A percentile compares a stretch with the other conserved stretches of the same genome.
Conservation (phyloP, 2,329 filamentous ascomycete genomes). For the Pestalotiopsis fici region DNA sequence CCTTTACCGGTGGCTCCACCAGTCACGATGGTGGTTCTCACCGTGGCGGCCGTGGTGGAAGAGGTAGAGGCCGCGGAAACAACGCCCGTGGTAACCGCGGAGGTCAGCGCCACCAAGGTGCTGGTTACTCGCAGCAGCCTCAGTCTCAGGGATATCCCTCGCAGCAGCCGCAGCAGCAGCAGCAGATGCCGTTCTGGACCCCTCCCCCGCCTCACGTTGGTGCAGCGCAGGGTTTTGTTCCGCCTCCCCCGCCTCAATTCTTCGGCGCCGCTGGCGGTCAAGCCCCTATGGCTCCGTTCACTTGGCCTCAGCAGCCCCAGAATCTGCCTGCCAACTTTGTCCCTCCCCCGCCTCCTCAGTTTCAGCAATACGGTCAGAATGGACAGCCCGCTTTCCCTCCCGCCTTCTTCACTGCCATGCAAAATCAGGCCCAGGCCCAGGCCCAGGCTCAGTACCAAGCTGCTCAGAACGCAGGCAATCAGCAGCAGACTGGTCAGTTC, state of each 20-base stretch:
- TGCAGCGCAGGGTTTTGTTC: constrained; percentile 28
- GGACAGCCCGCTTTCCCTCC: constrained; percentile 54
- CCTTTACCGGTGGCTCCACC: constrained; percentile 34
- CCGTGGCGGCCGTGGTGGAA: constrained; percentile 47
- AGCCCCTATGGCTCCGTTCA: constrained; percentile 35
- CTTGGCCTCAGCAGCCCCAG: constrained; percentile 46
- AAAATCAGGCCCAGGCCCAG: constrained; percentile 38
- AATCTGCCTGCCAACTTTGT: constrained; percentile 29
- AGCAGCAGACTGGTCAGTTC: constrained; percentile 33
- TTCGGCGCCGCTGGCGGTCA: constrained; percentile 36
- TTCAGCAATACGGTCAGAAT: constrained; percentile 35
- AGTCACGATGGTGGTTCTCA: constrained; percentile 24
- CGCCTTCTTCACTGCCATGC: constrained; percentile 53
- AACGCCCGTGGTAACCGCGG: constrained; percentile 34
- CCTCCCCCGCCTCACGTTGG: constrained; percentile 34
- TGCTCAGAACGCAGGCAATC: constrained; percentile 21
- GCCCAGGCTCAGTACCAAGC: constrained; percentile 36
- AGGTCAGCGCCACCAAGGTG: constrained; percentile 36
- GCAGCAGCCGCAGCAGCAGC: constrained; percentile 32
- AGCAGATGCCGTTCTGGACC: constrained; percentile 23
- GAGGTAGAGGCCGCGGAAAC: constrained; percentile 32
- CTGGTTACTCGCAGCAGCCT: constrained; percentile 43
- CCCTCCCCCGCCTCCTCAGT: constrained; percentile 42
- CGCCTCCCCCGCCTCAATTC: constrained; percentile 22
- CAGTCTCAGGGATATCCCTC: constrained; percentile 29